Percentiles rank a stretch among this genome's conserved stretches.
Conservation (phyloP, 202 grass and related monocot species). For the Digitaria exilis region DNA sequence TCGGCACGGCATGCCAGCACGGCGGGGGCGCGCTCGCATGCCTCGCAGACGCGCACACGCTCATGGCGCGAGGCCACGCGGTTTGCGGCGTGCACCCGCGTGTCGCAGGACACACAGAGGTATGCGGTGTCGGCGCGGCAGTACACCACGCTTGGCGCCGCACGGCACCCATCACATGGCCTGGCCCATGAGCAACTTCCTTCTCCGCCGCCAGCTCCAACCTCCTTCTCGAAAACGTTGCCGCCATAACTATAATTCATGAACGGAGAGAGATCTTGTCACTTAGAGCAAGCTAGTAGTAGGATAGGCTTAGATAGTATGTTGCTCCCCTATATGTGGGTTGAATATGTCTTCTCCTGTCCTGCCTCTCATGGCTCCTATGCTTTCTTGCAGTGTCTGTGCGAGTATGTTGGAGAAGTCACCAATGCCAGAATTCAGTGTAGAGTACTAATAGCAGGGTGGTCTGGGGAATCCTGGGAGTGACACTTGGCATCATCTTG, state of each 20-base stretch:
- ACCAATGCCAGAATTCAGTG: not conserved
- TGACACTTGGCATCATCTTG: slow-evolving; percentile 41
- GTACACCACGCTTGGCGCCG: slow-evolving; percentile 59
- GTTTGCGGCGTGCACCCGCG: slow-evolving; percentile 58
- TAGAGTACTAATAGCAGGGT: slow-evolving; percentile 44
- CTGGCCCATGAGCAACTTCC: slow-evolving; percentile 38
- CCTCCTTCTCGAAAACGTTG: slow-evolving; percentile 44
- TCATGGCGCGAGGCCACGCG: slow-evolving; percentile 71
- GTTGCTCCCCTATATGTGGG: slow-evolving; percentile 19
- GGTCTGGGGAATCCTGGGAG: slow-evolving; percentile 40
- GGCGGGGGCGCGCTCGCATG: slow-evolving; percentile 53
- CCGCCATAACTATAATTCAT: slow-evolving; percentile 50
- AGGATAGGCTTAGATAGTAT: not conserved
- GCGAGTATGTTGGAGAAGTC: not conserved
- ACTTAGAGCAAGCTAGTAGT: slow-evolving; percentile 4
- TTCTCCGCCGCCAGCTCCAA: not conserved
- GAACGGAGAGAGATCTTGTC: slow-evolving; percentile 27
- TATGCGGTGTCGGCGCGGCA: slow-evolving; percentile 68
- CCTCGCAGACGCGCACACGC: slow-evolving; percentile 67
- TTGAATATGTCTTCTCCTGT: slow-evolving; percentile 35
- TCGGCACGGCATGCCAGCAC: slow-evolving; percentile 55
- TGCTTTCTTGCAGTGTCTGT: not conserved
- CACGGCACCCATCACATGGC: slow-evolving; percentile 54
- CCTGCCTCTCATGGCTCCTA: slow-evolving; percentile 35
- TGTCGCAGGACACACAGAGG: slow-evolving; percentile 70